Evolutionary conservation across 2,329 filamentous ascomycete genomes (phyloP).

Genomic region (Alternaria longipes): DNA sequence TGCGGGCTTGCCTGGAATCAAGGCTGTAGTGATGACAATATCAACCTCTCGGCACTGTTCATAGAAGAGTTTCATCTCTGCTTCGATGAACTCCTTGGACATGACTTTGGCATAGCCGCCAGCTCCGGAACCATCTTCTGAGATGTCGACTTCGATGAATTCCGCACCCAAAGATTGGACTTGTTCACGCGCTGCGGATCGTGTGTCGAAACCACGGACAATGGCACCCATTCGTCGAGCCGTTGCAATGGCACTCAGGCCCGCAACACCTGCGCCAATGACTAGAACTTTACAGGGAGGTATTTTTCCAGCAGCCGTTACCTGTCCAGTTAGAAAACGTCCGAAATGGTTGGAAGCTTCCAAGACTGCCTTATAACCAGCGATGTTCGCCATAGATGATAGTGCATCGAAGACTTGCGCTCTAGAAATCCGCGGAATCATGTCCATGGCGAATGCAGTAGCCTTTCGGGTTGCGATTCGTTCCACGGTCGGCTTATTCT

Average conservation of each 20-base stretch:
- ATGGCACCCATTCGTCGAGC: constrained; percentile 86
- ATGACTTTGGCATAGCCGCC: constrained; percentile 94
- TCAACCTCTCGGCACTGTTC: constrained; percentile 88
- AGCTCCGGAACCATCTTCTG: constrained; percentile 84
- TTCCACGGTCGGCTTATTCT: constrained; percentile 79
- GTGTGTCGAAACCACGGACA: constrained; percentile 90
- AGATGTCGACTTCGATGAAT: constrained; percentile 84
- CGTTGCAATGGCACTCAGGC: constrained; percentile 86
- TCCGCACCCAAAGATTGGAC: constrained; percentile 90
- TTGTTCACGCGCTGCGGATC: constrained; percentile 85
- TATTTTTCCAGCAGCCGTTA: constrained; percentile 86
- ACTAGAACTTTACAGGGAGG: constrained; percentile 90
- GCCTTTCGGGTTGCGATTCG: constrained; percentile 74
- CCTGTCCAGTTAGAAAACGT: constrained; percentile 86
- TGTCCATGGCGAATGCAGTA: constrained; percentile 89
- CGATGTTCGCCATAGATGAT: constrained; percentile 94
- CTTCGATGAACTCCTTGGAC: constrained; percentile 92
- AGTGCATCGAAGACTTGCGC: constrained; percentile 89
- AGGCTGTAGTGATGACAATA: constrained; percentile 91
- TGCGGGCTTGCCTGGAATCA: constrained; percentile 84
- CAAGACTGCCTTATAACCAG: constrained; percentile 89
- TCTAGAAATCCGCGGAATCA: constrained; percentile 88
- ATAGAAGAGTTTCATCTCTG: constrained; percentile 91
- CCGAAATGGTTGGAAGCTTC: constrained; percentile 92
- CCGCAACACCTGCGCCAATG: constrained; percentile 89